Conservation (phyloP, 164 flowering plant species). For the Saururus chinensis region DNA sequence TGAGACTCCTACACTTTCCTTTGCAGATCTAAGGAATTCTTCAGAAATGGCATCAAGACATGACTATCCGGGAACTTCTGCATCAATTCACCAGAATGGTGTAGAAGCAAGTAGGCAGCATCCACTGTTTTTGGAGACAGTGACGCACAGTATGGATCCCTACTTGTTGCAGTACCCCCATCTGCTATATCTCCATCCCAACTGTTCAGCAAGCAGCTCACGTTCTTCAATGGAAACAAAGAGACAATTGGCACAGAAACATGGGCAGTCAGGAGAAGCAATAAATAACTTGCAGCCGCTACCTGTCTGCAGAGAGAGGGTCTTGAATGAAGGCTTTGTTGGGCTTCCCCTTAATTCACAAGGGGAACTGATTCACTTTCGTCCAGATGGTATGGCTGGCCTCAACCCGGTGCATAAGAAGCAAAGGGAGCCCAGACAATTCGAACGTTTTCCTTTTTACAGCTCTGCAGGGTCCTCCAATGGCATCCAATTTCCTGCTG, state of each 20-base stretch:
- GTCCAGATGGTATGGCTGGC: conserved; percentile 22
- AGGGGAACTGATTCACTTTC: conserved; percentile 40
- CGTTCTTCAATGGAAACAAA: conserved; percentile 21
- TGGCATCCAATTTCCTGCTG: conserved; percentile 6
- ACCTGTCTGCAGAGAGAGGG: conserved; percentile 12
- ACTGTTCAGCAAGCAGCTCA: conserved; percentile 14
- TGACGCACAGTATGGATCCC: conserved; percentile 4
- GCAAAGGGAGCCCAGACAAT: conserved; percentile 6
- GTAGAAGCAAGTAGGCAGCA: conserved; percentile 12
- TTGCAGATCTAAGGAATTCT: conserved; percentile 8
- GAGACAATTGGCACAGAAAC: conserved; percentile 8
- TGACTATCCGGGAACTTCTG: conserved; percentile 9
- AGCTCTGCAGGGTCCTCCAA: conserved; percentile 9
- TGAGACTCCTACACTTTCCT: conserved; percentile 9
- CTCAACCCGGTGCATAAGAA: conserved; percentile 14
- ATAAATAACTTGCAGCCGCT: conserved; percentile 1
- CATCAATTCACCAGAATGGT: conserved; percentile 12
- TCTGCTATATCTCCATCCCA: conserved; percentile 14
- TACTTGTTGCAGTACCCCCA: conserved; percentile 13
- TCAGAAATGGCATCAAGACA: too few species aligned
- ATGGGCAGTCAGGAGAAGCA: conserved; percentile 3
- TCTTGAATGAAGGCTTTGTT: conserved; percentile 18
- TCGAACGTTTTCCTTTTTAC: conserved; percentile 14
- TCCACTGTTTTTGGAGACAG: conserved; percentile 9
- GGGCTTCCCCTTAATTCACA: conserved; percentile 69